These are phyloP conservation scores for Cryptosporidium canis DNA, from an alignment of 169 alveolate species.

Conservation along the genomic window DNA sequence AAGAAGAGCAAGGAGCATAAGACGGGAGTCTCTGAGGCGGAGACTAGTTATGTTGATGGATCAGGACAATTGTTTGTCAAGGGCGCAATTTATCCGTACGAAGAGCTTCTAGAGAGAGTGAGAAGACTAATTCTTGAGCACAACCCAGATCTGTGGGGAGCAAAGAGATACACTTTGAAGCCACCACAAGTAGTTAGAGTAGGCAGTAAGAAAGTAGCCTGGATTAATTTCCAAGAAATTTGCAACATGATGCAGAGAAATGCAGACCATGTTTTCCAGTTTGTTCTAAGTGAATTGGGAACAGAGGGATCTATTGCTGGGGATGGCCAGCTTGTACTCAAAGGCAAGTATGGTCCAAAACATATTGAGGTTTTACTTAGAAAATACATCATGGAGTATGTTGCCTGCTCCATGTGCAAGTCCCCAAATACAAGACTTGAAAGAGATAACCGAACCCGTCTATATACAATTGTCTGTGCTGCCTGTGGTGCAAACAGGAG, in stretches of 20 bases:
- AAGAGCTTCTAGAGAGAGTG: slow-evolving; percentile 88
- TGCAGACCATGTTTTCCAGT: slow-evolving; percentile 93
- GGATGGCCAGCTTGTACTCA: slow-evolving; percentile 92
- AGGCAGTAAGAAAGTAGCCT: slow-evolving; percentile 95
- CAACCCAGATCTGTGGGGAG: slow-evolving; percentile 89
- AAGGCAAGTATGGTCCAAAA: slow-evolving; percentile 93
- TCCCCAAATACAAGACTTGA: slow-evolving; percentile 90
- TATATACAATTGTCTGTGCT: slow-evolving; percentile 89
- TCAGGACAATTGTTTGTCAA: slow-evolving; percentile 83
- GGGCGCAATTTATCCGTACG: slow-evolving; percentile 88
- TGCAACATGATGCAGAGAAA: slow-evolving; percentile 90
- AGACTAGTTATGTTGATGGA: slow-evolving; percentile 78
- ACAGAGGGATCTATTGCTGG: slow-evolving; percentile 89
- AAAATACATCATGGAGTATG: slow-evolving; percentile 93
- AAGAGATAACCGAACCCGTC: slow-evolving; percentile 90
- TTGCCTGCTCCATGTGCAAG: slow-evolving; percentile 94
- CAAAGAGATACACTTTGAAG: slow-evolving; percentile 86
- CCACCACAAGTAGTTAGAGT: slow-evolving; percentile 95
- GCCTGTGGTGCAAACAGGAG: slow-evolving; percentile 94
- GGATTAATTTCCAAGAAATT: slow-evolving; percentile 93
- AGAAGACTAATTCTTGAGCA: slow-evolving; percentile 85
- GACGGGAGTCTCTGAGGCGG: slow-evolving; percentile 77
- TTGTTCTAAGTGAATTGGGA: slow-evolving; percentile 93
- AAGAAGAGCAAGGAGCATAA: slow-evolving; percentile 79
- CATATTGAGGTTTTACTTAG: slow-evolving; percentile 91